Percentiles rank a stretch among this genome's conserved stretches.
phyloP scores from a whole-genome alignment of 179 eudicot species.

The Nepenthes alata region DNA sequence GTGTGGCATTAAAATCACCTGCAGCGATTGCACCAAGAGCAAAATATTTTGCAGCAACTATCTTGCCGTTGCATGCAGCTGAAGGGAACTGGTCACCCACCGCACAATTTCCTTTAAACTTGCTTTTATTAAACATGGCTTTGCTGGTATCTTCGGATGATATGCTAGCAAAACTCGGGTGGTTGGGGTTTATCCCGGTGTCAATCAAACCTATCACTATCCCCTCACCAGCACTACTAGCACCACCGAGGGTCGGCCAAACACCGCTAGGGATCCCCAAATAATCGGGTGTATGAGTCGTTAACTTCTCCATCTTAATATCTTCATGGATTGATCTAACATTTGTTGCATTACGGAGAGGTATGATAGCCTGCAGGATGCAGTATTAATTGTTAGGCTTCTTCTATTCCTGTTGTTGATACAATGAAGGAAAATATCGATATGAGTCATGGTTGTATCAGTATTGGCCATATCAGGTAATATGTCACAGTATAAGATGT shows the following conservation, averaged over 20 bases:
- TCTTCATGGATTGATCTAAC: slow-evolving; percentile 53
- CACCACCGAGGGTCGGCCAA: slow-evolving; percentile 41
- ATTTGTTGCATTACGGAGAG: slow-evolving; percentile 26
- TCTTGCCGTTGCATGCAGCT: slow-evolving; percentile 36
- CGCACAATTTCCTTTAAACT: slow-evolving; percentile 51
- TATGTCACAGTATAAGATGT: no score
- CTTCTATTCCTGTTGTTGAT: background rate
- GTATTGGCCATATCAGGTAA: no score
- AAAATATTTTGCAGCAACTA: slow-evolving; percentile 39
- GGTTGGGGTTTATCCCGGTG: slow-evolving; percentile 37
- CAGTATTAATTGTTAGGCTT: background rate
- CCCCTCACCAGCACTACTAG: slow-evolving; percentile 31
- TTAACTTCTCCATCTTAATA: slow-evolving; percentile 33
- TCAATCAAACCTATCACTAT: slow-evolving; percentile 40
- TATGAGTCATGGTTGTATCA: no score
- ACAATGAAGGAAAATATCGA: background rate
- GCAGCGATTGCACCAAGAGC: slow-evolving; percentile 41
- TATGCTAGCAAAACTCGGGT: slow-evolving; percentile 31
- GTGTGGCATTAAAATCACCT: slow-evolving; percentile 41
- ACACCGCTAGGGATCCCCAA: slow-evolving; percentile 27
- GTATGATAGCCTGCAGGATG: slow-evolving; percentile 24
- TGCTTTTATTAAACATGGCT: slow-evolving; percentile 12
- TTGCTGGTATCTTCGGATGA: slow-evolving; percentile 11
- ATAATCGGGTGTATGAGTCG: slow-evolving; percentile 40
- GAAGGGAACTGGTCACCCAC: slow-evolving; percentile 25